Conservation (phyloP, 108 stramenopile genomes). For the Nitzschia palea region DNA sequence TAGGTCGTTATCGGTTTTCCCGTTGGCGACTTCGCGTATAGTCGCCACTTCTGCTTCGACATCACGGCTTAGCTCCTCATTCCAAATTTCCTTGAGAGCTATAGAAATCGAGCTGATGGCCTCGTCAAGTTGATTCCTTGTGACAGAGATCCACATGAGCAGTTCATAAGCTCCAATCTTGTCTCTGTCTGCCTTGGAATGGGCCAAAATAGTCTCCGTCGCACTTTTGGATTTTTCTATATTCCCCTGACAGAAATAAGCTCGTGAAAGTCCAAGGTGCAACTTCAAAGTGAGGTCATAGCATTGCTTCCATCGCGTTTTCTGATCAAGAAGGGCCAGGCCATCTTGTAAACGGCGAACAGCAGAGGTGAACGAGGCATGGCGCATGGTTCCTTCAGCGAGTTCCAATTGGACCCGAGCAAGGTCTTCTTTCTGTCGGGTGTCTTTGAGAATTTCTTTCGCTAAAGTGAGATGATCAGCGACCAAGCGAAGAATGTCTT, state of each 20-base stretch:
- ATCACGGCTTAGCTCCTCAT: neutral
- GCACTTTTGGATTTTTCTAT: neutral
- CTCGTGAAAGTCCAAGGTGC: conserved; percentile 15
- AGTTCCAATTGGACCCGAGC: neutral
- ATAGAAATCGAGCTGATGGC: neutral
- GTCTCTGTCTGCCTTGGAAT: conserved; percentile 18
- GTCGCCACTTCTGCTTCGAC: conserved; percentile 11
- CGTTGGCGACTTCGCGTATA: neutral
- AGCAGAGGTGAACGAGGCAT: conserved; percentile 9
- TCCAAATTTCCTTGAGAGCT: neutral
- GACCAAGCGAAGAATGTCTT: neutral
- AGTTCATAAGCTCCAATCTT: conserved; percentile 15
- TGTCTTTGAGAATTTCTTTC: neutral
- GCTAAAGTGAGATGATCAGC: conserved; percentile 3
- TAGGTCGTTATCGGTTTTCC: conserved; percentile 6
- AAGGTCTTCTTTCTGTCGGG: neutral
- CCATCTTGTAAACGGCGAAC: neutral
- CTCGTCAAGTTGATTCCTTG: neutral
- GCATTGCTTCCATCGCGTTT: conserved; percentile 3
- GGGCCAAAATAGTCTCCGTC: neutral
- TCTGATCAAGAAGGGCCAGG: neutral
- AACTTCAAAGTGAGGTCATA: conserved; percentile 16
- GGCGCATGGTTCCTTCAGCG: conserved; percentile 12
- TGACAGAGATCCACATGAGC: neutral
- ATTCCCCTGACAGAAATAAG: neutral